Conservation (phyloP, 495 filamentous ascomycete species). For the Penicillium arizonense region DNA sequence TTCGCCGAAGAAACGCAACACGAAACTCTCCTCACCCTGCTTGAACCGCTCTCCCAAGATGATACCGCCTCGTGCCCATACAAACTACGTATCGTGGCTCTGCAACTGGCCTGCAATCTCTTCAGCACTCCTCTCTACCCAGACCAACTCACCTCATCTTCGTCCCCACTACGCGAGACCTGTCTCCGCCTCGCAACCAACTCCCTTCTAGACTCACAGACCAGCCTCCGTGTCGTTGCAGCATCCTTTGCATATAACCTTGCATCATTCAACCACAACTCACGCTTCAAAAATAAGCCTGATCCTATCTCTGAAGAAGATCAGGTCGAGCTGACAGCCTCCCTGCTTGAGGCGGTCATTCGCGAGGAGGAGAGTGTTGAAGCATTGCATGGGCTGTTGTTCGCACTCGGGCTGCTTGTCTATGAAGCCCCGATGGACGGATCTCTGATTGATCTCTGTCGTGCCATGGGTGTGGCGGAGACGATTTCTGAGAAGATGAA, state of each 20-base stretch:
- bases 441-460: slow-evolving; percentile 71
- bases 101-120: slow-evolving; percentile 63
- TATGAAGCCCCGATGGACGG: slow-evolving; percentile 69
- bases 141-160: slow-evolving; percentile 34
- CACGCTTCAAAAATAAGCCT: slow-evolving; percentile 53
- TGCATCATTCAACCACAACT: slow-evolving; percentile 63
- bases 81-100: slow-evolving; percentile 74
- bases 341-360: slow-evolving; percentile 70
- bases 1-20: slow-evolving; percentile 74
- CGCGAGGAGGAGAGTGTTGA: slow-evolving; percentile 67
- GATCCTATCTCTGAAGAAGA: slow-evolving; percentile 64
- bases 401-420: slow-evolving; percentile 69
- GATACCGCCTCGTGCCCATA: slow-evolving; percentile 61
- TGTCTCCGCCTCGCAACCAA: slow-evolving; percentile 47
- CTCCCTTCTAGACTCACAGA: slow-evolving; percentile 53
- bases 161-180: slow-evolving; percentile 32
- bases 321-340: slow-evolving; percentile 76
- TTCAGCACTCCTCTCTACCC: slow-evolving; percentile 55
- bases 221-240: slow-evolving; percentile 67
- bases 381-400: slow-evolving; percentile 66
- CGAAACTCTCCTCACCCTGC: slow-evolving; percentile 59
- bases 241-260: slow-evolving; percentile 84
- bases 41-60: slow-evolving; percentile 54
- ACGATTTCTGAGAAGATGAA: slow-evolving; percentile 54
- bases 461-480: slow-evolving; percentile 64